A percentile compares a stretch with the other conserved stretches of the same genome.
Conservation (phyloP, 305 asterid genomes). For the Rubia tinctorum region DNA sequence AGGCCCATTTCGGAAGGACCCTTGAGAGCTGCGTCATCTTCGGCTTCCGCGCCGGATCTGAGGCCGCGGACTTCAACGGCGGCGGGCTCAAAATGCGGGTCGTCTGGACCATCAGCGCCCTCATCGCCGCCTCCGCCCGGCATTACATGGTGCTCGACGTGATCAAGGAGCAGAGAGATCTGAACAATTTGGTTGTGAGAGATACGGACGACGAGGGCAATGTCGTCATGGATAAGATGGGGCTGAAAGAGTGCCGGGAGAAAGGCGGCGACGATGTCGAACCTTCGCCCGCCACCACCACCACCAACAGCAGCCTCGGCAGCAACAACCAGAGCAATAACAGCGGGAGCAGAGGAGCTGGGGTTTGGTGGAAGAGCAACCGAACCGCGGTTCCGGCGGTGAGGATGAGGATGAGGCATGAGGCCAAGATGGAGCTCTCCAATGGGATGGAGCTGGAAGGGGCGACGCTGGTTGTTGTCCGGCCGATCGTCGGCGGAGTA, state of each 20-base stretch:
- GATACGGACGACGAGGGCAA: constrained; percentile 53
- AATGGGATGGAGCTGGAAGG: constrained; percentile 49
- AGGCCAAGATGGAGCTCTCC: constrained; percentile 41
- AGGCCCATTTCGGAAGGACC: constrained; percentile 50
- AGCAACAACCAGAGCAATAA: neutral
- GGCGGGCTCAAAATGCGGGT: constrained; percentile 55
- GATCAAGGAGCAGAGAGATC: constrained; percentile 40
- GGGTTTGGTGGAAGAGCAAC: constrained; percentile 55
- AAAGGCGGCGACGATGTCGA: constrained; percentile 26
- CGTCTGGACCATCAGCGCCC: constrained; percentile 64
- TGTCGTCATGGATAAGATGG: constrained; percentile 45
- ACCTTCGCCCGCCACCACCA: neutral
- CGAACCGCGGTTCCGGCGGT: constrained; percentile 67
- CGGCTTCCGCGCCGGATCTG: constrained; percentile 28
- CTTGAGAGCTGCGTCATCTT: constrained; percentile 53
- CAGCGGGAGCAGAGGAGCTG: constrained; percentile 10
- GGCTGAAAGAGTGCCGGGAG: constrained; percentile 41
- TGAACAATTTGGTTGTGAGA: constrained; percentile 34
- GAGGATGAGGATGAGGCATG: constrained; percentile 61
- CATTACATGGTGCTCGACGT: constrained; percentile 53
- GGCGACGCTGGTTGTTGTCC: constrained; percentile 61
- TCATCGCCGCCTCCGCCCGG: constrained; percentile 63
- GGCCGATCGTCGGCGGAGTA: constrained; percentile 27
- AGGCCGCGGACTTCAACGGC: constrained; percentile 21
- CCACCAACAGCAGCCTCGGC: neutral